phyloP scores from a whole-genome alignment of 208 protist genomes.

The Leishmania martiniquensis region DNA sequence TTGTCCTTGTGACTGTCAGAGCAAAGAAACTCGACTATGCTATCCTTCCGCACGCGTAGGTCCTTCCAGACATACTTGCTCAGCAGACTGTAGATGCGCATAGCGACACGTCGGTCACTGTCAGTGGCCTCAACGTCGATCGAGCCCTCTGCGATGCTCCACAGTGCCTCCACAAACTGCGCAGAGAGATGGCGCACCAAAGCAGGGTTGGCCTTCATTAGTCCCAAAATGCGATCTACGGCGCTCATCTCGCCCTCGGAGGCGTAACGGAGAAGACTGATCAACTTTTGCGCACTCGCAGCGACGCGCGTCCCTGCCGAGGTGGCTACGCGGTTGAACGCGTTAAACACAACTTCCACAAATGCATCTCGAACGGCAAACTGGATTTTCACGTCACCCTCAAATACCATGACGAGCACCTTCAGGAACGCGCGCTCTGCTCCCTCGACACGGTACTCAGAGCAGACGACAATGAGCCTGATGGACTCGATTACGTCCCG shows the following conservation, averaged over 20 bases:
- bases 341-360: slow-evolving; percentile 81
- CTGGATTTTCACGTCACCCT: slow-evolving; percentile 89
- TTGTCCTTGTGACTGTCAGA: slow-evolving; percentile 73
- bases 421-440: slow-evolving; percentile 66
- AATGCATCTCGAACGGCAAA: slow-evolving; percentile 90
- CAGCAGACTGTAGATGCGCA: slow-evolving; percentile 89
- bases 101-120: slow-evolving; percentile 79
- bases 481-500: slow-evolving; percentile 89
- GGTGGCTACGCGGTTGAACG: slow-evolving; percentile 60
- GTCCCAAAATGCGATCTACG: slow-evolving; percentile 78
- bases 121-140: slow-evolving; percentile 52
- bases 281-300: slow-evolving; percentile 82
- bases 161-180: slow-evolving; percentile 86
- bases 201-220: slow-evolving; percentile 67
- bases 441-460: slow-evolving; percentile 76
- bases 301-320: slow-evolving; percentile 60
- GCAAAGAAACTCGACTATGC: slow-evolving; percentile 72
- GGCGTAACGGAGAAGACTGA: slow-evolving; percentile 62
- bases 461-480: slow-evolving; percentile 83
- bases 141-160: slow-evolving; percentile 83
- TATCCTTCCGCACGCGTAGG: slow-evolving; percentile 66
- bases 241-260: slow-evolving; percentile 88
- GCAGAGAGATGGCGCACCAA: slow-evolving; percentile 62
- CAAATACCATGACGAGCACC: slow-evolving; percentile 88
- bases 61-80: slow-evolving; percentile 75